These are phyloP conservation scores for Cercospora sp. DNA, from an alignment of 2,329 filamentous ascomycete species.

Conservation along the genomic window DNA sequence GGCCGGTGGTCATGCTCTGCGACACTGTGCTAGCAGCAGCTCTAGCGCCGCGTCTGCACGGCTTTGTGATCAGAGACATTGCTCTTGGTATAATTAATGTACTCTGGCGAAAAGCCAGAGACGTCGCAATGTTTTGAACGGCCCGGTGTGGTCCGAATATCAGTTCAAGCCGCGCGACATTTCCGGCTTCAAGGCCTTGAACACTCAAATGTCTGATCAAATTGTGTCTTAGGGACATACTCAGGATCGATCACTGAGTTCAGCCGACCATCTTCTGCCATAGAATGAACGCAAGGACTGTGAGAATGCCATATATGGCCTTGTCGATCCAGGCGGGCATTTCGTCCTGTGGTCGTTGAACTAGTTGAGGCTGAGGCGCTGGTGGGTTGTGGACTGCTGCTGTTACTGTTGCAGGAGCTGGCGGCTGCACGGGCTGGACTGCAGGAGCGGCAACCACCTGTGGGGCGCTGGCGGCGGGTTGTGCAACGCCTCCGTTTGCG, in stretches of 20 bases:
- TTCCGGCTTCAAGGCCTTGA: not conserved
- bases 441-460: constrained; percentile 21
- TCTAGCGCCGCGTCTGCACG: not conserved
- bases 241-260: not conserved
- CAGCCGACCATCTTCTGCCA: constrained; percentile 30
- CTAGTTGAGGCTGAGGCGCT: constrained; percentile 20
- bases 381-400: constrained; percentile 21
- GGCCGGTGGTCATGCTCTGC: not conserved
- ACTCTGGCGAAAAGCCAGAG: not conserved
- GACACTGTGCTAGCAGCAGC: not conserved
- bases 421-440: not conserved
- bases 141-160: not conserved
- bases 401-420: constrained; percentile 12
- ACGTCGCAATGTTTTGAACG: not conserved
- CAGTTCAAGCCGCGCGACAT: not conserved
- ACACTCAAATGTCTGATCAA: not conserved
- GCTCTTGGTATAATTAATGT: not conserved
- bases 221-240: not conserved
- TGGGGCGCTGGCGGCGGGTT: not conserved
- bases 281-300: constrained; percentile 71
- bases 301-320: constrained; percentile 70
- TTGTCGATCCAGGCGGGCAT: constrained; percentile 78
- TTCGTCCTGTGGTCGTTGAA: constrained; percentile 43
- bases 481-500: constrained; percentile 11
- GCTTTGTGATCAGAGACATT: not conserved